A percentile compares a stretch with the other conserved stretches of the same genome.
Conservation (phyloP, 148 eudicot species). For the Cornus suecica region DNA sequence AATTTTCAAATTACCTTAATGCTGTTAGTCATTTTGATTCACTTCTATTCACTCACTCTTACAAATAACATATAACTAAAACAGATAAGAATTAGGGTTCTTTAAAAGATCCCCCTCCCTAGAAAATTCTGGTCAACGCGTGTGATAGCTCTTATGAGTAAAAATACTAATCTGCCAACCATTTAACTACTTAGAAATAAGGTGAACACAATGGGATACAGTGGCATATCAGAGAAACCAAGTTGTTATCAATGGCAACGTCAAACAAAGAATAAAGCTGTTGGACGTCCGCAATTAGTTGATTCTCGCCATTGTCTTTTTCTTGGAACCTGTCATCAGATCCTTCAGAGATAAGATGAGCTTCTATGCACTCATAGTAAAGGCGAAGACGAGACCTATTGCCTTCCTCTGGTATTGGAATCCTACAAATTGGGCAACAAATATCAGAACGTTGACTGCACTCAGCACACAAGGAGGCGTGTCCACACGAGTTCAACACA, state of each 20-base stretch:
- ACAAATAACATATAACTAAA: not conserved
- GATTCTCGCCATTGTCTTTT: slow-evolving; percentile 49
- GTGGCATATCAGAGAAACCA: slow-evolving; percentile 81
- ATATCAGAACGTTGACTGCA: slow-evolving; percentile 84
- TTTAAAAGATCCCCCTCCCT: not conserved
- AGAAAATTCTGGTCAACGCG: not conserved
- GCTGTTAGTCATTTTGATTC: not conserved
- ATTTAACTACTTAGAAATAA: not conserved
- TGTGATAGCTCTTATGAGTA: not conserved
- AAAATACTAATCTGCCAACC: not conserved
- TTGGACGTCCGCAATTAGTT: slow-evolving; percentile 64
- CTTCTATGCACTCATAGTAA: slow-evolving; percentile 86
- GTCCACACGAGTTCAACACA: slow-evolving; percentile 82
- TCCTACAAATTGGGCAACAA: slow-evolving; percentile 93
- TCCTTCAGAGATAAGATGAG: slow-evolving; percentile 71
- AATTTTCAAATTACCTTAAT: not conserved
- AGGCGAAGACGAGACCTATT: slow-evolving; percentile 73
- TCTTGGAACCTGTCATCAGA: slow-evolving; percentile 62
- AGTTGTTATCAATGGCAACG: slow-evolving; percentile 83
- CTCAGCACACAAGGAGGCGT: slow-evolving; percentile 93
- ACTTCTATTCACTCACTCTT: not conserved
- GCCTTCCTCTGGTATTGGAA: slow-evolving; percentile 51
- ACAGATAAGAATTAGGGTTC: not conserved
- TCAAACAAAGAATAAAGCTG: slow-evolving; percentile 89
- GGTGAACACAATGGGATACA: slow-evolving; percentile 62